Base-by-base conservation (phyloP, 2,329 filamentous ascomycete genomes). In the Chaetomiaceae sp. region DNA sequence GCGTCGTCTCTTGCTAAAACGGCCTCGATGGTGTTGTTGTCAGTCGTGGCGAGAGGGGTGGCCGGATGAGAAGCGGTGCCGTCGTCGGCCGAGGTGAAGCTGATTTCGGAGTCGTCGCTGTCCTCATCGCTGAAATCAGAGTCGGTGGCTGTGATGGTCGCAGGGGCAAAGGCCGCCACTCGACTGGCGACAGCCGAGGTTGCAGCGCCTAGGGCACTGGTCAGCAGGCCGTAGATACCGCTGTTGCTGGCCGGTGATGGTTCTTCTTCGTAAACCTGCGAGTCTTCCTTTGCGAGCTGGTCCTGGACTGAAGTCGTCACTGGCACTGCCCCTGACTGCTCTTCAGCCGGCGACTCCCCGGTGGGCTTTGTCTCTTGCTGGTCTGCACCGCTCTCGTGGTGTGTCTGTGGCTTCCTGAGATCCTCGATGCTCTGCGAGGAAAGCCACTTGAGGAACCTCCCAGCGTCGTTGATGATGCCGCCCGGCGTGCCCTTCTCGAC, bases 401-500 rank as follows among this genome's bases (percentile, higher is more conserved):
- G 0, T n/a, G 19, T 4, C 12, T 3, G 21, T 20, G 43, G 20
- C 13, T 42, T 42, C 27, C 10, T 44, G 2, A 72, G 67, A 5
- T 68, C 67, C 4, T 69, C 63, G 13, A 65, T 58, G 9, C 65
- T 64, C 53, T 71, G 73, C 4, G 71, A 64, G 7, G 70, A 70
- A 25, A 79, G 62, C 90, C 90, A 95, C 51, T 89, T 80, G 13
- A 93, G 66, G 59, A 95, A 95, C 66, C 91, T 93, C 47, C 78
- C 78, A 0, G 89, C 86, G 65, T 95, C 90, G 37, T 76, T 76
- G 21, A 89, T 78, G 60, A 96, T 93, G 31, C 87, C 87, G 10
- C 78, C 82, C 0, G 90, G 90, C 0, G 90, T 95, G 25, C 87
- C 88, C 64, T 88, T 83, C 62, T 95, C 90, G n/a, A 95, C 88